phyloP scores from a whole-genome alignment of 2,329 filamentous ascomycete genomes.

The Alternaria sp. region DNA sequence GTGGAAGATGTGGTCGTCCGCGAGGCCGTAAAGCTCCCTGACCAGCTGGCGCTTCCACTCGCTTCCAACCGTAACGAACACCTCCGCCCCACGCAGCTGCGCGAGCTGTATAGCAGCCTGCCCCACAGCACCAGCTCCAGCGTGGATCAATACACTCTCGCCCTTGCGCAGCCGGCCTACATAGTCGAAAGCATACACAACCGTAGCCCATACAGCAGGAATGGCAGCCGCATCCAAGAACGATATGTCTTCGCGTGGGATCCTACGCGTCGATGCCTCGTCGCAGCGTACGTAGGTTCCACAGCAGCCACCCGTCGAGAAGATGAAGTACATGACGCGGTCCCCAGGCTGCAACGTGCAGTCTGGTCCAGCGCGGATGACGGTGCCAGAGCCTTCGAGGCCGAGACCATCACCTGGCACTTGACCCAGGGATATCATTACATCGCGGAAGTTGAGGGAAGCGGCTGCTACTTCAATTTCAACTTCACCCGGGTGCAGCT shows the following conservation, averaged over 20 bases:
- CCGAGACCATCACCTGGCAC: slow-evolving; percentile 8
- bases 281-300: slow-evolving; percentile 11
- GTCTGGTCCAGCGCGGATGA: slow-evolving; percentile 11
- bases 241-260: slow-evolving; percentile 5
- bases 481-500: slow-evolving; percentile 16
- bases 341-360: slow-evolving; percentile 8
- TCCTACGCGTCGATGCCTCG: slow-evolving; percentile 2
- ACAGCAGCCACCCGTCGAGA: slow-evolving; percentile 10
- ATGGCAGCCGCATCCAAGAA: slow-evolving; percentile 21
- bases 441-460: slow-evolving; percentile 24
- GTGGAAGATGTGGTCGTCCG: slow-evolving; percentile 41
- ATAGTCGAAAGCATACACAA: slow-evolving; percentile 28
- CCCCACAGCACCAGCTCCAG: slow-evolving; percentile 29
- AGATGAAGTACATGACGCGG: slow-evolving; percentile 13
- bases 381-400: slow-evolving; percentile 20
- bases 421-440: slow-evolving; percentile 10
- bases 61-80: slow-evolving; percentile 25
- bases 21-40: slow-evolving; percentile 26
- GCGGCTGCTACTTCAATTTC: slow-evolving; percentile 20
- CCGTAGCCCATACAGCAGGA: slow-evolving; percentile 15
- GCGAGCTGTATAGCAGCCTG: slow-evolving; percentile 32
- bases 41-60: slow-evolving; percentile 15
- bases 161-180: slow-evolving; percentile 31
- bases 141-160: slow-evolving; percentile 38
- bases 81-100: slow-evolving; percentile 17